These are phyloP conservation scores for Beauveria sp. DNA, from an alignment of 2,329 filamentous ascomycete species.

Conservation along the genomic window DNA sequence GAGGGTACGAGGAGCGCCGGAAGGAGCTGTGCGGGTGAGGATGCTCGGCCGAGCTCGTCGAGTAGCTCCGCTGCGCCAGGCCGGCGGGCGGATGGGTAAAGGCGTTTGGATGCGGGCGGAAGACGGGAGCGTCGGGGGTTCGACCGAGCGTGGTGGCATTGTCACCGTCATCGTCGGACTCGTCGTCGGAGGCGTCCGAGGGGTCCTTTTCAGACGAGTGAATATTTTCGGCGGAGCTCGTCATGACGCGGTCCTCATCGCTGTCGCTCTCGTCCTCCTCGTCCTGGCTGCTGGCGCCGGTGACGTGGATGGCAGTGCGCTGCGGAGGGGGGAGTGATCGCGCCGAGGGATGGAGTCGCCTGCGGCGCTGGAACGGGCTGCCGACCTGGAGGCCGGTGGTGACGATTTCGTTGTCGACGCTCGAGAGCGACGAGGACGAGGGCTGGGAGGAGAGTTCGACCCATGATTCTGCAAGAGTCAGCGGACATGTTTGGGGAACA, in stretches of 20 bases:
- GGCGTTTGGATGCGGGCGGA: slow-evolving; percentile 84
- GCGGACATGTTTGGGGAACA: neutral
- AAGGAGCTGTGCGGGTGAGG: slow-evolving; percentile 43
- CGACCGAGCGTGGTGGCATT: slow-evolving; percentile 73
- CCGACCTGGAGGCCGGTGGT: slow-evolving; percentile 79
- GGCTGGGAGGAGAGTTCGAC: slow-evolving; percentile 88
- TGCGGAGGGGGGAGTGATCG: slow-evolving; percentile 29
- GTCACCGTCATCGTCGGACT: slow-evolving; percentile 54
- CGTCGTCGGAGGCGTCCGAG: slow-evolving; percentile 39
- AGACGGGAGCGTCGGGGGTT: slow-evolving; percentile 44
- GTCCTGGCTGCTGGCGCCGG: slow-evolving; percentile 70
- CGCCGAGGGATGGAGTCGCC: slow-evolving; percentile 34
- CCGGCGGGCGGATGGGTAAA: slow-evolving; percentile 73
- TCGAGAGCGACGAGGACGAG: slow-evolving; percentile 88
- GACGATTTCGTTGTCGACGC: slow-evolving; percentile 78
- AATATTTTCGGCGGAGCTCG: slow-evolving; percentile 50
- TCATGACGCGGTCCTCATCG: slow-evolving; percentile 49
- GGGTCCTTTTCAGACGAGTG: slow-evolving; percentile 31
- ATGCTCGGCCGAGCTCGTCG: slow-evolving; percentile 40
- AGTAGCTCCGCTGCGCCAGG: slow-evolving; percentile 40
- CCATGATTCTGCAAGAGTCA: slow-evolving; percentile 70
- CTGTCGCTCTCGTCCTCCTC: slow-evolving; percentile 94
- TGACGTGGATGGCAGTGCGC: slow-evolving; percentile 31
- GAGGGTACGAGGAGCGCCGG: slow-evolving; percentile 41
- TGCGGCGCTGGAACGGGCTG: slow-evolving; percentile 53